Conservation (phyloP, 805 yeast genomes). For the Candida wancherniae region DNA sequence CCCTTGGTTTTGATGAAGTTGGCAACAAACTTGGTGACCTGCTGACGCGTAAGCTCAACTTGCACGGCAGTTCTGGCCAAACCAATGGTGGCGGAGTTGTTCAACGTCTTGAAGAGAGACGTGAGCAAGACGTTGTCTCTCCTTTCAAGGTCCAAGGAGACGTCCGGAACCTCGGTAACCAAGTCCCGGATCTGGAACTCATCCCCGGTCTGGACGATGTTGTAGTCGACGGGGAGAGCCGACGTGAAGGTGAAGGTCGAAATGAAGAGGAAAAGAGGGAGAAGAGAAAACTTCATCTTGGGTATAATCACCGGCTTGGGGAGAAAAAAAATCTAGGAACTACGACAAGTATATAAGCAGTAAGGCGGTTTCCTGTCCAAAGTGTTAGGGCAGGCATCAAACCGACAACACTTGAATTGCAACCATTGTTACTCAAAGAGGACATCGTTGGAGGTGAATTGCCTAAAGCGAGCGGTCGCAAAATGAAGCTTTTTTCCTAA, state of each 20-base stretch:
- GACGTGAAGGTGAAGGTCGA: slow-evolving; percentile 5
- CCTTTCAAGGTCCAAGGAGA: slow-evolving; percentile 7
- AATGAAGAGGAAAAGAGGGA: slow-evolving; percentile 6
- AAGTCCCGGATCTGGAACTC: slow-evolving; percentile 5
- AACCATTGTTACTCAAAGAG: too few relatives aligned
- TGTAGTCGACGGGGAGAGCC: slow-evolving; percentile 9
- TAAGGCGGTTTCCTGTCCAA: too few relatives aligned
- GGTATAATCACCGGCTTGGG: background rate
- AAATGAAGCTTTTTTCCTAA: too few relatives aligned
- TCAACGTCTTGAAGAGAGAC: slow-evolving; percentile 18
- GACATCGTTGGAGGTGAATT: too few relatives aligned
- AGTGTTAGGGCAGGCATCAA: too few relatives aligned
- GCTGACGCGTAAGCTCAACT: slow-evolving; percentile 23
- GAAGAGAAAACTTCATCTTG: slow-evolving; percentile 5
- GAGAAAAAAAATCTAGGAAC: background rate
- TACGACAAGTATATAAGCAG: too few relatives aligned
- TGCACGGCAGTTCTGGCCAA: slow-evolving; percentile 20
- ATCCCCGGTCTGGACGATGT: slow-evolving; percentile 1
- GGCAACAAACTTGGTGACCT: slow-evolving; percentile 21
- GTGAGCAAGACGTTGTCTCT: slow-evolving; percentile 21
- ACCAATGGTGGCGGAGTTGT: slow-evolving; percentile 19
- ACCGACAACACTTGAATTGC: too few relatives aligned
- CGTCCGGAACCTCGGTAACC: slow-evolving; percentile 1
- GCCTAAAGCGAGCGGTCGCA: too few relatives aligned
- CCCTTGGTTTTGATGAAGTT: slow-evolving; percentile 20